phyloP scores from a whole-genome alignment of 805 yeast genomes.

The Metschnikowia sp. region DNA sequence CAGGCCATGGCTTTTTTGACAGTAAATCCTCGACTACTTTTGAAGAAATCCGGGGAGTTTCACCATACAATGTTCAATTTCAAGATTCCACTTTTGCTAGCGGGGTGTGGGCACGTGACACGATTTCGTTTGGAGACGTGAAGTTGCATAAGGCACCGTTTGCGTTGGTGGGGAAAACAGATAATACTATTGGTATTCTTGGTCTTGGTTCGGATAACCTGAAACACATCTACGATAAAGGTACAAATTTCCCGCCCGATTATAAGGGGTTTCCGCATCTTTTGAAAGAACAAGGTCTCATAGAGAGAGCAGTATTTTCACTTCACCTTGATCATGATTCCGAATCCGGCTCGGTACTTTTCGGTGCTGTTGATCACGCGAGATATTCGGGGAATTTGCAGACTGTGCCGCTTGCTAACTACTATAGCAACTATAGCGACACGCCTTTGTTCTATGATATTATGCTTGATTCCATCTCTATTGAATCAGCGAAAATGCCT shows the following conservation, averaged over 20 bases:
- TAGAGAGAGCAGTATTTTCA: constrained; percentile 55
- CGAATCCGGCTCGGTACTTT: constrained; percentile 25
- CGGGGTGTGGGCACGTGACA: constrained; percentile 61
- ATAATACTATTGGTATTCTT: constrained; percentile 65
- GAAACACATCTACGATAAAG: background rate
- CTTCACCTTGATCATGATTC: constrained; percentile 44
- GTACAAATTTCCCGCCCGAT: constrained; percentile 38
- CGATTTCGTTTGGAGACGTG: constrained; percentile 48
- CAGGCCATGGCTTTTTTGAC: constrained; percentile 1
- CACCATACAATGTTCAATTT: constrained; percentile 41
- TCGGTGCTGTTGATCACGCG: constrained; percentile 43
- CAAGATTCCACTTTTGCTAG: constrained; percentile 47
- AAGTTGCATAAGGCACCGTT: constrained; percentile 52
- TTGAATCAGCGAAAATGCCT: background rate
- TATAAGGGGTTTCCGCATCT: constrained; percentile 55
- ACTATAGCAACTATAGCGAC: constrained; percentile 2
- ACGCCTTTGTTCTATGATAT: constrained; percentile 46
- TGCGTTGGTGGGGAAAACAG: constrained; percentile 68
- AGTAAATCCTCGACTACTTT: background rate
- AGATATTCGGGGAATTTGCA: constrained; percentile 26
- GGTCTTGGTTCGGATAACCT: constrained; percentile 56
- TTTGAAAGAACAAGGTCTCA: constrained; percentile 55
- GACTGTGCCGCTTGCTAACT: constrained; percentile 44
- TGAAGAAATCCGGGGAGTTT: background rate
- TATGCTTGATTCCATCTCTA: constrained; percentile 32